Percentiles rank a stretch among this genome's conserved stretches.
Evolutionary conservation across 2,329 filamentous ascomycete species (phyloP).

Genomic region (Venturiaceae sp.): DNA sequence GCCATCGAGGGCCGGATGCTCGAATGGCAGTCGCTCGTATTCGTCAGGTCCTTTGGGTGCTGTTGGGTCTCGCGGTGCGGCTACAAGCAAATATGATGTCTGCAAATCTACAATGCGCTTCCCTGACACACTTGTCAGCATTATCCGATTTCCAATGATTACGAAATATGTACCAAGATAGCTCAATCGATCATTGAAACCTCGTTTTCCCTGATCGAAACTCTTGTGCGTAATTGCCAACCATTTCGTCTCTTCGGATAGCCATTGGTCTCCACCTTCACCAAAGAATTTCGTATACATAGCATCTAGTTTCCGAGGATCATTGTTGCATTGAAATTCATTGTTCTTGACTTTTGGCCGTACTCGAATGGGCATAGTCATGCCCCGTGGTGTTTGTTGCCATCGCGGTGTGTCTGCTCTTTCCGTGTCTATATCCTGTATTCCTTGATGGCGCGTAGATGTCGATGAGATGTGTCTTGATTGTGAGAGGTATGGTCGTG

Average conservation of each 20-base stretch:
- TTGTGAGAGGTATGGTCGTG: not conserved
- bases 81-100: slow-evolving; percentile 51
- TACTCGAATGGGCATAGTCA: slow-evolving; percentile 42
- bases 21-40: slow-evolving; percentile 52
- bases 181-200: slow-evolving; percentile 90
- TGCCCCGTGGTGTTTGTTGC: slow-evolving; percentile 37
- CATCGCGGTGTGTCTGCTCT: slow-evolving; percentile 33
- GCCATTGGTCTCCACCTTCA: slow-evolving; percentile 56
- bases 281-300: slow-evolving; percentile 74
- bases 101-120: slow-evolving; percentile 57
- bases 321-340: slow-evolving; percentile 63
- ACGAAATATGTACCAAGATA: slow-evolving; percentile 57
- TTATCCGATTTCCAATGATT: slow-evolving; percentile 12
- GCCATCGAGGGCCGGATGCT: slow-evolving; percentile 60
- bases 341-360: slow-evolving; percentile 46
- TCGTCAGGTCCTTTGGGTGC: slow-evolving; percentile 17
- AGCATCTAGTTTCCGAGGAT: slow-evolving; percentile 62
- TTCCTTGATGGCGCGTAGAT: slow-evolving; percentile 13
- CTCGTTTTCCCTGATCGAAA: slow-evolving; percentile 88
- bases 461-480: slow-evolving; percentile 6
- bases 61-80: slow-evolving; percentile 24
- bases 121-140: slow-evolving; percentile 30
- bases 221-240: slow-evolving; percentile 95
- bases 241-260: slow-evolving; percentile 94
- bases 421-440: slow-evolving; percentile 18